Percentiles rank a stretch among this genome's conserved stretches.
Evolutionary conservation across 2,329 filamentous ascomycete species (phyloP).

Genomic region (Aspergillus carbonarius): DNA sequence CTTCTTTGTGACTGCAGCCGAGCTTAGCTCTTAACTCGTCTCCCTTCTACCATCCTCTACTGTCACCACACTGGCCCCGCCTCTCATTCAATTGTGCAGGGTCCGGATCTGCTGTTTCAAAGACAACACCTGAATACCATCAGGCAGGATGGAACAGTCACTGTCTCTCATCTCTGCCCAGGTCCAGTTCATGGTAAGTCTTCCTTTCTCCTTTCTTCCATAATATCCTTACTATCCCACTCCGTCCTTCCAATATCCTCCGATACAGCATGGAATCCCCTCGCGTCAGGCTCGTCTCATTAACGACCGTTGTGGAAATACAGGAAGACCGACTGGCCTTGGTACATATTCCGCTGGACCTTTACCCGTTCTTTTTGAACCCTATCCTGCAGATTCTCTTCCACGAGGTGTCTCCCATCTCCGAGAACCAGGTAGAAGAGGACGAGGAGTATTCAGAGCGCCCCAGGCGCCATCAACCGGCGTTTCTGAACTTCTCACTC

Average conservation of each 20-base stretch:
- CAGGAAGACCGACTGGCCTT: constrained; percentile 85
- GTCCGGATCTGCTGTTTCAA: neutral
- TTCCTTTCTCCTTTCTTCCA: neutral
- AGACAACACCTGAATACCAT: constrained; percentile 1
- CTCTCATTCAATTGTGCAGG: neutral
- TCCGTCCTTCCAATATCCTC: neutral
- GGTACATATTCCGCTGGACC: constrained; percentile 81
- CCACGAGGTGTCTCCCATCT: constrained; percentile 51
- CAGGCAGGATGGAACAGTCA: constrained; percentile 27
- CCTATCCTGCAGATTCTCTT: constrained; percentile 83
- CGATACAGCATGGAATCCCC: neutral
- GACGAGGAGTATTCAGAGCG: constrained; percentile 25
- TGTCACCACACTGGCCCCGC: neutral
- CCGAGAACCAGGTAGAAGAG: constrained; percentile 43
- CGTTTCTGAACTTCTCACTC: constrained; percentile 90
- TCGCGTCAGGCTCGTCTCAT: constrained; percentile 13
- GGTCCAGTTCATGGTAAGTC: constrained; percentile 33
- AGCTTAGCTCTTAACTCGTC: neutral
- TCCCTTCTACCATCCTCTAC: neutral
- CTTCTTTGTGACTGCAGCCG: neutral
- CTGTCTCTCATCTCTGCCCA: constrained; percentile 32
- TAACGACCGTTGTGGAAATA: constrained; percentile 18
- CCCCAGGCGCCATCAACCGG: constrained; percentile 58
- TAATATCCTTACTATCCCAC: neutral
- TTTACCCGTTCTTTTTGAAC: constrained; percentile 77